These are phyloP conservation scores for Magnaporthiopsis rhizophila DNA, from an alignment of 2,329 filamentous ascomycete species.

Conservation along the genomic window DNA sequence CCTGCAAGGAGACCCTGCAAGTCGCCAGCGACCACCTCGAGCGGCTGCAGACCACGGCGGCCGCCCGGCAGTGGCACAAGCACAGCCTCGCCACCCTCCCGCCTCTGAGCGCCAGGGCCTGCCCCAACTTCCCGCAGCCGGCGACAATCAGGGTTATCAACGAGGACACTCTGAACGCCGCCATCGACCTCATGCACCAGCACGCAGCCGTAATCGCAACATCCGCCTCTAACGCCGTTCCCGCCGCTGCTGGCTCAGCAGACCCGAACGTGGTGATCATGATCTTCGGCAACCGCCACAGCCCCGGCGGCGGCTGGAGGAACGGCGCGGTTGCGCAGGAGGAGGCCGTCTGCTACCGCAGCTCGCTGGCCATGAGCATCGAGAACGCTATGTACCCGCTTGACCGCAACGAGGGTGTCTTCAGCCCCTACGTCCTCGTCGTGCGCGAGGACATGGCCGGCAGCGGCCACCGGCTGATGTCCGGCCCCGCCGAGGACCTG, in stretches of 20 bases:
- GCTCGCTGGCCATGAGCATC: constrained; percentile 42
- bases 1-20: neutral
- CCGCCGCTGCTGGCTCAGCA: neutral
- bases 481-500: constrained; percentile 16
- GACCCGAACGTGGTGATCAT: constrained; percentile 42
- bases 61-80: neutral
- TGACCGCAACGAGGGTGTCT: constrained; percentile 17
- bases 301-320: constrained; percentile 56
- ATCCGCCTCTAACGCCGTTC: constrained; percentile 1
- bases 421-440: constrained; percentile 24
- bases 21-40: constrained; percentile 21
- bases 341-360: constrained; percentile 60
- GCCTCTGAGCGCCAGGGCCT: constrained; percentile 30
- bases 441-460: constrained; percentile 18
- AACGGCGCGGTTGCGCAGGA: constrained; percentile 58
- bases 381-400: constrained; percentile 21
- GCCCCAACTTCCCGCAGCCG: constrained; percentile 29
- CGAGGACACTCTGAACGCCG: constrained; percentile 50
- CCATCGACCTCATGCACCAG: constrained; percentile 29
- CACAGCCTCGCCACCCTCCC: constrained; percentile 19
- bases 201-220: neutral
- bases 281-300: constrained; percentile 54
- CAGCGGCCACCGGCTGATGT: constrained; percentile 11
- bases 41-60: constrained; percentile 18
- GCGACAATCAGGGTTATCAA: constrained; percentile 41